Conservation (phyloP, 306 rosid species). For the Cucurbita pepo region DNA sequence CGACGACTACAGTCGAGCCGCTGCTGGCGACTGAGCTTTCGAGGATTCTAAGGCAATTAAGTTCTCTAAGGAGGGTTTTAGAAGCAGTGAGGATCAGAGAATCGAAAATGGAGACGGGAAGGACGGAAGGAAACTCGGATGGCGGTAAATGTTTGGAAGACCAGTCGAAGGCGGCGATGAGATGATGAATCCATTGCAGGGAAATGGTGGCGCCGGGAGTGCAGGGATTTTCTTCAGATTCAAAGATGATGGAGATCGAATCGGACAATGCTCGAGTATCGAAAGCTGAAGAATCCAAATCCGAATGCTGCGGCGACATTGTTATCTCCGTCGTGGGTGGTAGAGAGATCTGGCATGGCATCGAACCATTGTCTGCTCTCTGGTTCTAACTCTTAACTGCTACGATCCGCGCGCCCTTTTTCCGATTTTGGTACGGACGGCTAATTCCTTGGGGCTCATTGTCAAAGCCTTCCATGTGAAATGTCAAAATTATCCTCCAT, state of each 20-base stretch:
- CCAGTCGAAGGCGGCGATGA: conserved; percentile 55
- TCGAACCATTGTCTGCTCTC: not conserved
- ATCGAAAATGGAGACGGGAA: conserved; percentile 55
- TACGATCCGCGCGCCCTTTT: not conserved
- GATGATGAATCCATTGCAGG: conserved; percentile 43
- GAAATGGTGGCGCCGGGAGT: conserved; percentile 27
- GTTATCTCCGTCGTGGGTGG: not conserved
- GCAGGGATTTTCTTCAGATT: conserved; percentile 4
- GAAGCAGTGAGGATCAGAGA: conserved; percentile 52
- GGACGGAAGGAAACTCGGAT: conserved; percentile 32
- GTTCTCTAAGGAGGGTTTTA: conserved; percentile 71
- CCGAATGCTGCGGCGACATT: not conserved
- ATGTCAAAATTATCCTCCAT: too few relatives aligned
- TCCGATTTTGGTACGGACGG: too few relatives aligned
- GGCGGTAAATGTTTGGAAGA: conserved; percentile 43
- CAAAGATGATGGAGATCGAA: not conserved
- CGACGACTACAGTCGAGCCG: conserved; percentile 23
- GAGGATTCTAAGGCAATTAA: conserved; percentile 39
- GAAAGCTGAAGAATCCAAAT: not conserved
- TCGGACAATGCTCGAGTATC: not conserved
- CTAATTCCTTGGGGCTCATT: too few relatives aligned
- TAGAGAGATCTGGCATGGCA: not conserved
- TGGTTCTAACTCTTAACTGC: not conserved
- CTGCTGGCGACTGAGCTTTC: conserved; percentile 18
- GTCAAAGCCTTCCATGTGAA: too few relatives aligned